Evolutionary conservation across 2,329 filamentous ascomycete genomes (phyloP).

Genomic region (Thyridium curvatum): DNA sequence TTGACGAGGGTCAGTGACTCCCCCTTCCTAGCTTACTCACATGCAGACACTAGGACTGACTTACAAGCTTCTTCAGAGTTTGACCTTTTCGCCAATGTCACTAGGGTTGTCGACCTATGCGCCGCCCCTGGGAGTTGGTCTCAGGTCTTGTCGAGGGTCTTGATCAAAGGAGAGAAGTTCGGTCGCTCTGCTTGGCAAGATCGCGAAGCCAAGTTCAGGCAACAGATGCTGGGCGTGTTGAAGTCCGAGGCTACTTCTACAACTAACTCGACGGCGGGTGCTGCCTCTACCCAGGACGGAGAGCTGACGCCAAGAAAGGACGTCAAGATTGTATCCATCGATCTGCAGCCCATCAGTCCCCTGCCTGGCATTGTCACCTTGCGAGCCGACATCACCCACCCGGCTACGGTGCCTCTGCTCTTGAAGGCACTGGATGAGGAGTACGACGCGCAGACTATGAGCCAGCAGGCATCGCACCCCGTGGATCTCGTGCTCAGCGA

Average conservation of each 20-base stretch:
- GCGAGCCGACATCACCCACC: conserved; percentile 94
- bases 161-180: conserved; percentile 91
- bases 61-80: conserved; percentile 57
- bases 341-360: conserved; percentile 92
- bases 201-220: conserved; percentile 61
- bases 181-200: conserved; percentile 83
- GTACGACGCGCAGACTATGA: conserved; percentile 41
- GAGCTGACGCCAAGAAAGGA: conserved; percentile 48
- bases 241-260: conserved; percentile 20
- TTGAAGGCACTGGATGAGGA: conserved; percentile 77
- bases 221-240: conserved; percentile 52
- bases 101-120: conserved; percentile 90
- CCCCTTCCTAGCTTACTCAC: not conserved
- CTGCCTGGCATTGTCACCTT: conserved; percentile 88
- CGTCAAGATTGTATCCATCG: conserved; percentile 92
- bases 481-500: conserved; percentile 95
- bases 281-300: conserved; percentile 10
- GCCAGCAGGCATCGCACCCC: conserved; percentile 58
- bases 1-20: conserved; percentile 62
- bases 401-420: conserved; percentile 85
- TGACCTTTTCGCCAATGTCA: conserved; percentile 84
- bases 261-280: conserved; percentile 13
- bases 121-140: conserved; percentile 96
- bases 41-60: conserved; percentile 4
- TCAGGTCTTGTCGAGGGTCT: conserved; percentile 85